These are phyloP conservation scores for Vitis hybrid DNA, from an alignment of 177 flowering plant genomes.

Conservation along the genomic window DNA sequence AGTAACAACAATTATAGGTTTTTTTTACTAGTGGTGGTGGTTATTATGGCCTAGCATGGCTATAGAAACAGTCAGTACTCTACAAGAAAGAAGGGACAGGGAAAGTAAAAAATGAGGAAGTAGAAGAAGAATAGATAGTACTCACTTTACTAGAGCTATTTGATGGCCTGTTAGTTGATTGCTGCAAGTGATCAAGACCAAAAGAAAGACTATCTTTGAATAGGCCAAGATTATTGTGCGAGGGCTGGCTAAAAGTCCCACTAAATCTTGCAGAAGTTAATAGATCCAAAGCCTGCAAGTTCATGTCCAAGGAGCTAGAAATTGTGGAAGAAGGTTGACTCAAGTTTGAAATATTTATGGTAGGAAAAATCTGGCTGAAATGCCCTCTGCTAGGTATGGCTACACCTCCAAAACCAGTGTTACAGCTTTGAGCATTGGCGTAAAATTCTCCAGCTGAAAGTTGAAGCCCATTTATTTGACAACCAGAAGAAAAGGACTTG, in stretches of 20 bases:
- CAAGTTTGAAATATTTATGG: conserved; percentile 47
- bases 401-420: conserved; percentile 23
- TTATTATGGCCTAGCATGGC: background rate
- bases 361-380: conserved; percentile 67
- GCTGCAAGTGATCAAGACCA: conserved; percentile 43
- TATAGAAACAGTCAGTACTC: background rate
- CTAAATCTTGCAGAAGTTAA: conserved; percentile 40
- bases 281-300: conserved; percentile 63
- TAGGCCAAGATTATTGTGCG: conserved; percentile 27
- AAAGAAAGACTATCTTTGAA: conserved; percentile 30
- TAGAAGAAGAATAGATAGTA: conserved; percentile 14
- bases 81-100: too few species aligned
- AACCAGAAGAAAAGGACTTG: conserved; percentile 36
- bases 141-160: conserved; percentile 45
- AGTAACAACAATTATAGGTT: background rate
- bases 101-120: background rate
- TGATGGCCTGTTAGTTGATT: conserved; percentile 32
- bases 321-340: conserved; percentile 22
- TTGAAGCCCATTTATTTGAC: conserved; percentile 30
- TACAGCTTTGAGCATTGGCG: conserved; percentile 22
- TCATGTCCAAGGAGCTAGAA: conserved; percentile 46
- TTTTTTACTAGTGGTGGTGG: background rate
- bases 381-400: conserved; percentile 26
- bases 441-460: conserved; percentile 24
- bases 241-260: conserved; percentile 27